These are phyloP conservation scores for Ogataea trehalophila DNA, from an alignment of 805 yeast genomes.

Conservation along the genomic window DNA sequence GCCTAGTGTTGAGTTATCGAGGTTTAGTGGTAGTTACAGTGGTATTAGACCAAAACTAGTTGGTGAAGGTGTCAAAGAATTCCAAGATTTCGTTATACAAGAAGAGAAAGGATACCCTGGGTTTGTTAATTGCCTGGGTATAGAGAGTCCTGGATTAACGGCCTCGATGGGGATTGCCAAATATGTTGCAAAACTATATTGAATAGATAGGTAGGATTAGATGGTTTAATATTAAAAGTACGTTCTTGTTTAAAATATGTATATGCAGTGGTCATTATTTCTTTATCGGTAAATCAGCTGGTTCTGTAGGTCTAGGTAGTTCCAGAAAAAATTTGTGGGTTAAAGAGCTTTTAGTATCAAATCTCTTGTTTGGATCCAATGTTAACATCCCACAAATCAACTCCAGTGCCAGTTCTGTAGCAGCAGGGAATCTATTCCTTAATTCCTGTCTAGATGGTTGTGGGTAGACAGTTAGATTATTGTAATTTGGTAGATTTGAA, in stretches of 20 bases:
- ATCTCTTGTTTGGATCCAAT: constrained; percentile 74
- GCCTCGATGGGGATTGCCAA: constrained; percentile 79
- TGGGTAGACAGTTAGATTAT: constrained; percentile 71
- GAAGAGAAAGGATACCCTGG: constrained; percentile 73
- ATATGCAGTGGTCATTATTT: constrained; percentile 12
- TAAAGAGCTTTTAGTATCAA: constrained; percentile 60
- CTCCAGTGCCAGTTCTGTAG: constrained; percentile 78
- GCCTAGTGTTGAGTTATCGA: constrained; percentile 49
- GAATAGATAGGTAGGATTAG: not conserved
- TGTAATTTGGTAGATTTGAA: constrained; percentile 69
- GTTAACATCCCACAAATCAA: constrained; percentile 66
- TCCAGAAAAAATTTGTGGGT: constrained; percentile 66
- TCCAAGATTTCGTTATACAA: constrained; percentile 70
- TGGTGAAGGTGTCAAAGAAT: constrained; percentile 39
- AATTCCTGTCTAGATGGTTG: constrained; percentile 77
- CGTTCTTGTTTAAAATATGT: not conserved
- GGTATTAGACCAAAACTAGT: constrained; percentile 82
- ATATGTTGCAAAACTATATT: constrained; percentile 42
- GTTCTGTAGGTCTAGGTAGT: constrained; percentile 69
- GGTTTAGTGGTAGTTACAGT: constrained; percentile 61
- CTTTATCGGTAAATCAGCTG: constrained; percentile 50
- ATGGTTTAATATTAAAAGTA: not conserved
- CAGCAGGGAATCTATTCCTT: constrained; percentile 82
- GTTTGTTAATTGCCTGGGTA: constrained; percentile 73
- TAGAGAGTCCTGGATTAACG: constrained; percentile 90